Conservation (phyloP, 2,329 filamentous ascomycete genomes). For the Apiospora hydei region DNA sequence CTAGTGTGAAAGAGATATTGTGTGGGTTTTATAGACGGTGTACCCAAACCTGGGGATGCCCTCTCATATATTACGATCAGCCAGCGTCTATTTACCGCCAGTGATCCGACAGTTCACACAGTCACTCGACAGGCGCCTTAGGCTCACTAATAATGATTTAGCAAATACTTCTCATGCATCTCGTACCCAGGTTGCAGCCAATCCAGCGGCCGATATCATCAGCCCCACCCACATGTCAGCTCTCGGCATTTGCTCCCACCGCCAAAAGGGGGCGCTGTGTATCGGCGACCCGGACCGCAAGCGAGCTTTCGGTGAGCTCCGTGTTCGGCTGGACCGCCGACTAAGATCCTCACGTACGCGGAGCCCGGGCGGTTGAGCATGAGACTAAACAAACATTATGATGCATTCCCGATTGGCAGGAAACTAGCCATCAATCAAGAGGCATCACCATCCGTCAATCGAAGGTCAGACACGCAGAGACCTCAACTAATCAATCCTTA, state of each 20-base stretch:
- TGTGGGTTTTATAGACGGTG: not conserved
- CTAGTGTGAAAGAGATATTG: not conserved
- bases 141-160: not conserved
- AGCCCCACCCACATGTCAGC: not conserved
- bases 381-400: not conserved
- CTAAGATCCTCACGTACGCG: not conserved
- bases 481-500: too few species aligned
- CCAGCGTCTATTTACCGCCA: not conserved
- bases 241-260: not conserved
- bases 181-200: not conserved
- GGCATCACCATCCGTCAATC: not conserved
- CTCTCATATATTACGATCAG: not conserved
- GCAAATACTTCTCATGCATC: not conserved
- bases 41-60: accelerated
- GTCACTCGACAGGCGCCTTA: not conserved
- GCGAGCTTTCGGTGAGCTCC: not conserved
- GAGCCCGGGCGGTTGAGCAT: not conserved
- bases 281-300: not conserved
- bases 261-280: not conserved
- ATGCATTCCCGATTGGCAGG: too few species aligned
- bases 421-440: too few species aligned
- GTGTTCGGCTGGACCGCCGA: not conserved
- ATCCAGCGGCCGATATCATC: not conserved
- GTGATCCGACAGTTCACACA: not conserved
- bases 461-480: not conserved